Conservation (phyloP, 192 early-diverging fungal genomes). For the Backusella parvicylindrica region DNA sequence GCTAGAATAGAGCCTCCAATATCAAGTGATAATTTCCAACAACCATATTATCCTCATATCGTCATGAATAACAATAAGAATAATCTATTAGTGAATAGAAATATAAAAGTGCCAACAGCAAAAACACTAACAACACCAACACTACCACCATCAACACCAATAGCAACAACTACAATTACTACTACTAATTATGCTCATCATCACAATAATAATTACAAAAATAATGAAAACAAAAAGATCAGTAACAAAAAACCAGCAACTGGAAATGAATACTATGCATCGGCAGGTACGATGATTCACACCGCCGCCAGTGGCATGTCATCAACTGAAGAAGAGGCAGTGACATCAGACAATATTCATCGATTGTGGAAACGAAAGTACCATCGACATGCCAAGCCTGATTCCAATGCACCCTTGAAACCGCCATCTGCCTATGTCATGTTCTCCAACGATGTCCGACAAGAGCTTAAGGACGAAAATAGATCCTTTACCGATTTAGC, state of each 20-base stretch:
- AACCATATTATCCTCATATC: not conserved
- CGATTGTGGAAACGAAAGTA: slow-evolving; percentile 38
- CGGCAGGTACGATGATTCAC: slow-evolving; percentile 15
- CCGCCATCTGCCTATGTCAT: slow-evolving; percentile 48
- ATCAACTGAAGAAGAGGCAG: slow-evolving; percentile 31
- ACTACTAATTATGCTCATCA: not conserved
- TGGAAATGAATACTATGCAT: slow-evolving; percentile 3
- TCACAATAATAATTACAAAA: not conserved
- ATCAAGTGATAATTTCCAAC: not conserved
- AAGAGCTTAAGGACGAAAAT: slow-evolving; percentile 33
- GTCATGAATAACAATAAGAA: not conserved
- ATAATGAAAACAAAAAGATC: not conserved
- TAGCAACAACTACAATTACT: not conserved
- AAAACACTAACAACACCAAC: not conserved
- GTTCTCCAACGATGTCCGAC: slow-evolving; percentile 43
- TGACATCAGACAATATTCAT: slow-evolving; percentile 11
- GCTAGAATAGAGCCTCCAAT: not conserved
- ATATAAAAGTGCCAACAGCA: not conserved
- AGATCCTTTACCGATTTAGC: slow-evolving; percentile 42
- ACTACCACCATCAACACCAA: not conserved
- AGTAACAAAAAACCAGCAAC: not conserved
- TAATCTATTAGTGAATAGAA: not conserved
- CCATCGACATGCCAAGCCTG: slow-evolving; percentile 44
- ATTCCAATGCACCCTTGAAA: slow-evolving; percentile 43
- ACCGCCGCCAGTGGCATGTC: slow-evolving; percentile 21